Percentiles rank a stretch among this genome's conserved stretches.
Conservation (phyloP, 148 eudicot species). For the Hydrangea macrophylla region DNA sequence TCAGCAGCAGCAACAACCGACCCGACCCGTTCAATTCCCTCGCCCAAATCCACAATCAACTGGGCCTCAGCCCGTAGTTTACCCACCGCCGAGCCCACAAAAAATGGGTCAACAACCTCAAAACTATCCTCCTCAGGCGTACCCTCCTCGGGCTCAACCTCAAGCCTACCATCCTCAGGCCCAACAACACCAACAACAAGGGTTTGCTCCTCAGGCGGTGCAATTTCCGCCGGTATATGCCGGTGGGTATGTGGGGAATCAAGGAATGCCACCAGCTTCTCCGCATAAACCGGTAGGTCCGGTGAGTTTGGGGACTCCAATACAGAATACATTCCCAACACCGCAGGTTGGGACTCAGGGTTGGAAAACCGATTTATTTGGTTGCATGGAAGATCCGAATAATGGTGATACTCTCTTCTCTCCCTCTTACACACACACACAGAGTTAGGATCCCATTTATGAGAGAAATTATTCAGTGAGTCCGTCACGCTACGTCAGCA, state of each 20-base stretch:
- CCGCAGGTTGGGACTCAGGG: neutral
- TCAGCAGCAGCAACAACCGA: neutral
- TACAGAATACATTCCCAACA: neutral
- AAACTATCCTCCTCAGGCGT: neutral
- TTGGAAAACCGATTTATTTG: constrained; percentile 30
- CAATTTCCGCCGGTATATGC: neutral
- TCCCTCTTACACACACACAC: neutral
- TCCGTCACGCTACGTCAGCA: no score
- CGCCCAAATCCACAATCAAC: neutral
- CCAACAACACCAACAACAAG: neutral
- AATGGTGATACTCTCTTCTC: constrained; percentile 22
- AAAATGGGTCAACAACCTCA: no score
- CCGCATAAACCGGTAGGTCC: neutral
- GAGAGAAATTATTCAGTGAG: no score
- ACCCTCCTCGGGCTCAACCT: neutral
- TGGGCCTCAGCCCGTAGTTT: neutral
- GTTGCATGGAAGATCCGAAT: constrained; percentile 29
- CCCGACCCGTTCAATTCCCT: no score
- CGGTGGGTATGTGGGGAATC: neutral
- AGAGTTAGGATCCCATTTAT: no score
- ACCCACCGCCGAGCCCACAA: neutral
- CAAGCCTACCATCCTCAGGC: neutral
- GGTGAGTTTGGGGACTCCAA: neutral
- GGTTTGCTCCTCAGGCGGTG: neutral
- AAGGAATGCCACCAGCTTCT: constrained; percentile 3